Evolutionary conservation across 345 rosid genomes (phyloP).

Genomic region (Euclidium syriacum): DNA sequence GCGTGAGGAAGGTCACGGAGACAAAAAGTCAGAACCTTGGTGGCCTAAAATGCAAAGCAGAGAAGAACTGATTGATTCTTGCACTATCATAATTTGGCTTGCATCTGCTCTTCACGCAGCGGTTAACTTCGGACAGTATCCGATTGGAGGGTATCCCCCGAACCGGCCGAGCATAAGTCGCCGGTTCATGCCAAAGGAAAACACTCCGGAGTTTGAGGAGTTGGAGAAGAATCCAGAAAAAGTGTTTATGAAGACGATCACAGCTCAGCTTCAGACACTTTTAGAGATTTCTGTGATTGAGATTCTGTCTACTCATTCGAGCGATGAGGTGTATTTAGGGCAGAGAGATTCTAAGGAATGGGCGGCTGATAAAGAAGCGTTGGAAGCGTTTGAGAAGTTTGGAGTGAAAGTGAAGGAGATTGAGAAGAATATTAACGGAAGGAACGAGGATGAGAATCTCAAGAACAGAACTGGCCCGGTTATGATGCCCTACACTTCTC

Average conservation of each 20-base stretch:
- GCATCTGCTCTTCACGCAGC: constrained; percentile 80
- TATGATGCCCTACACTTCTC: constrained; percentile 44
- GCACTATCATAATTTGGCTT: constrained; percentile 68
- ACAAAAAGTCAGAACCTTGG: constrained; percentile 63
- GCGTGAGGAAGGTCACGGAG: constrained; percentile 67
- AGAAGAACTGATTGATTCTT: constrained; percentile 44
- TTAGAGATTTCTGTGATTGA: constrained; percentile 47
- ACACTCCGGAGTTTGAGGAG: constrained; percentile 48
- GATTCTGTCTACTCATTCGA: constrained; percentile 51
- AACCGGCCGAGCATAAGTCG: constrained; percentile 59
- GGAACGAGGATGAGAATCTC: constrained; percentile 32
- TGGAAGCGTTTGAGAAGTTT: constrained; percentile 43
- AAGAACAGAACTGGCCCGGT: constrained; percentile 60
- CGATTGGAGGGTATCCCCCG: constrained; percentile 59
- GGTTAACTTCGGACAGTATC: constrained; percentile 64
- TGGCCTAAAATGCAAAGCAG: constrained; percentile 61
- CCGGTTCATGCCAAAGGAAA: constrained; percentile 49
- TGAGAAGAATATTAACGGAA: constrained; percentile 36
- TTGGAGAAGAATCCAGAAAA: constrained; percentile 41
- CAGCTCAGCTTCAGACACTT: constrained; percentile 43
- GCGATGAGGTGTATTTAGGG: constrained; percentile 62
- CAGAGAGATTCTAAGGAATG: constrained; percentile 48
- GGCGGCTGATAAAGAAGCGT: constrained; percentile 43
- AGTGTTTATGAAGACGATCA: constrained; percentile 46
- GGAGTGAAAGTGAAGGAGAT: constrained; percentile 41